Evolutionary conservation across 2,329 filamentous ascomycete species (phyloP).

Genomic region (Paecilomyces formosus): DNA sequence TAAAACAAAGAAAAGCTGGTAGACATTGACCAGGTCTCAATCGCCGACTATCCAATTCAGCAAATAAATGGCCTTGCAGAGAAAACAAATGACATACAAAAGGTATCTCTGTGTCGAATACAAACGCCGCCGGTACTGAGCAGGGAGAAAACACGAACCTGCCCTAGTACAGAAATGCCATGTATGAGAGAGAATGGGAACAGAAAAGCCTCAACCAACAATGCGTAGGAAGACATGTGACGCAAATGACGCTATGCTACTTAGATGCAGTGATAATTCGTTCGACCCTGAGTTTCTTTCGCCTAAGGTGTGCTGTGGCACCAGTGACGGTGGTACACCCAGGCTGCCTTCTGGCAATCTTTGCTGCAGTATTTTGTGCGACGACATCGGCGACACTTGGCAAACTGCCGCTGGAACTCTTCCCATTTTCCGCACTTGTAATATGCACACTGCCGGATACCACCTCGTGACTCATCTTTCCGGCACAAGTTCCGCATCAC

Average conservation of each 20-base stretch:
- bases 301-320: conserved; percentile 49
- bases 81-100: conserved; percentile 19
- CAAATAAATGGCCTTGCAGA: not conserved
- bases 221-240: conserved; percentile 2
- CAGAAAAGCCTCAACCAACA: not conserved
- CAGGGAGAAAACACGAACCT: conserved; percentile 2
- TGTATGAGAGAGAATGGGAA: not conserved
- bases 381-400: conserved; percentile 91
- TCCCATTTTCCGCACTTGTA: conserved; percentile 99
- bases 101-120: conserved; percentile 30
- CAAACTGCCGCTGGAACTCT: conserved; percentile 91
- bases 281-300: not conserved
- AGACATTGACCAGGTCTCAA: conserved; percentile 8
- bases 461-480: conserved; percentile 90
- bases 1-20: conserved; percentile 7
- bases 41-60: conserved; percentile 2
- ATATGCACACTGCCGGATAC: conserved; percentile 94
- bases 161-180: conserved; percentile 6
- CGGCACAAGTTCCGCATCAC: conserved; percentile 98
- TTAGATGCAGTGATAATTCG: conserved; percentile 1
- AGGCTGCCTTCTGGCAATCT: conserved; percentile 97
- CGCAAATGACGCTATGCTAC: conserved; percentile 5
- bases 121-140: conserved; percentile 23
- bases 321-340: conserved; percentile 98
- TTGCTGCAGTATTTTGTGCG: conserved; percentile 99